Base-by-base conservation (phyloP, 2,329 filamentous ascomycete species). In the Fusarium graminum region DNA sequence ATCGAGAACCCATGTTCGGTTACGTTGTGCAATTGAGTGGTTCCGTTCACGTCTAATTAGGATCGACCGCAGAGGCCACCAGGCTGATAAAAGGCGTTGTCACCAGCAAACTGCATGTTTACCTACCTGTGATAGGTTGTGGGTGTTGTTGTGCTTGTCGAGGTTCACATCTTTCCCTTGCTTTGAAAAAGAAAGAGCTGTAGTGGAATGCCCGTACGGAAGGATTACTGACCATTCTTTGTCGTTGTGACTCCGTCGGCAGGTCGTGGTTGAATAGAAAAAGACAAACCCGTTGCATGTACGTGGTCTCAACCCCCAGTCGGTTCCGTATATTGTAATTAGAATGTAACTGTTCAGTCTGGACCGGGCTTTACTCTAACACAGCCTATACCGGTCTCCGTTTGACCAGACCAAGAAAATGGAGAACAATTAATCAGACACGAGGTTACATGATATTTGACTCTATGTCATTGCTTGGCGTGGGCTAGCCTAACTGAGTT, bases 11-110 rank as follows among this genome's bases (percentile, higher is more conserved):
- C 17, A 14, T 30, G n/a, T 26, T 36, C 11, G 17, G 29, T 39
- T 19, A 40, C 16, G 34, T 46, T 52, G 26, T 22, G 44, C 38
- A 52, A 46, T 32, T 52, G 41, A 28, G 36, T 44, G 25, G 38
- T 45, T 52, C 39, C 34, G 58, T 53, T 22, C 9, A 45, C 40
- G 57, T 52, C 45, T 68, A 47, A 68, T 68, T 68, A 28, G 42
- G 65, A 68, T 68, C 65, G 60, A 28, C 65, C 36, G 49, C 34
- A 54, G 22, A 44, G 45, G 39, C 43, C 38, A 45, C 25, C 44
- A 55, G 54, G 46, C 54, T 56, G 46, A 45, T 30, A 39, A 39
- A 41, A 63, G 36, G 46, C 11, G 13, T 17, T 45, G 46, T 63
- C 36, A 46, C 59, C 26, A 51, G 38, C 19, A 26, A 62, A 29